Evolutionary conservation across 225 moss, liverwort and hornwort species (phyloP).

Genomic region (Sphagnum tenellum): DNA sequence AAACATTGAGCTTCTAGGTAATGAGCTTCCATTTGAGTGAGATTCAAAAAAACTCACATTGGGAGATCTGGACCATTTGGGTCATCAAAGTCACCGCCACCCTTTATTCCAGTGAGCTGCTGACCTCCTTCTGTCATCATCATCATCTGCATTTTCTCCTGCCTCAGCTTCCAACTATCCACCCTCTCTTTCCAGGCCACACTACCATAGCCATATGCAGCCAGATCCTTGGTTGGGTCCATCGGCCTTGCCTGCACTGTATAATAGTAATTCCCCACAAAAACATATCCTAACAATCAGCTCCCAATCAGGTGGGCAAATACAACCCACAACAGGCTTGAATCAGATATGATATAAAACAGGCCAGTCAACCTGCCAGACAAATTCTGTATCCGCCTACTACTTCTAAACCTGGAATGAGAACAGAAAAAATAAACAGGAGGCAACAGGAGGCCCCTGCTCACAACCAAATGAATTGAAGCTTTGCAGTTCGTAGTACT

Average conservation of each 20-base stretch:
- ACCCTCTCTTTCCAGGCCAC: conserved; percentile 97
- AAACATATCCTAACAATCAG: too few relatives aligned
- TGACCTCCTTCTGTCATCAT: conserved; percentile 79
- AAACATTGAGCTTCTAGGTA: too few relatives aligned
- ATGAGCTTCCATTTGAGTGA: too few relatives aligned
- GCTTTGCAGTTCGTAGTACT: too few relatives aligned
- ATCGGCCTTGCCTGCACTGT: conserved; percentile 80
- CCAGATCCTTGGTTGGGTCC: conserved; percentile 92
- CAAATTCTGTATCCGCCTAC: neutral
- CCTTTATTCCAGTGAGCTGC: conserved; percentile 33
- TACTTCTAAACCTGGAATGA: too few relatives aligned
- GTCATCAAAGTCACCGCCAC: conserved; percentile 34
- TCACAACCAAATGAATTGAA: too few relatives aligned
- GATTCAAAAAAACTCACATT: conserved; percentile 27
- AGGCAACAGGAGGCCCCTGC: too few relatives aligned
- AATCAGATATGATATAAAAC: too few relatives aligned
- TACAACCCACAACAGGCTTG: too few relatives aligned
- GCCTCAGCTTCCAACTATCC: conserved; percentile 93
- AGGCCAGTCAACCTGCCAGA: too few relatives aligned
- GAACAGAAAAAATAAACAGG: too few relatives aligned
- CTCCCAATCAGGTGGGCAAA: too few relatives aligned
- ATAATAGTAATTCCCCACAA: neutral
- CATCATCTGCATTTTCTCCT: conserved; percentile 96
- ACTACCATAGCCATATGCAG: conserved; percentile 87
- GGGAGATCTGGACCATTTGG: conserved; percentile 77